Percentiles rank a stretch among this genome's conserved stretches.
These are phyloP conservation scores for Dactylellina leptospora DNA, from an alignment of 2,329 filamentous ascomycete species.

Conservation along the genomic window DNA sequence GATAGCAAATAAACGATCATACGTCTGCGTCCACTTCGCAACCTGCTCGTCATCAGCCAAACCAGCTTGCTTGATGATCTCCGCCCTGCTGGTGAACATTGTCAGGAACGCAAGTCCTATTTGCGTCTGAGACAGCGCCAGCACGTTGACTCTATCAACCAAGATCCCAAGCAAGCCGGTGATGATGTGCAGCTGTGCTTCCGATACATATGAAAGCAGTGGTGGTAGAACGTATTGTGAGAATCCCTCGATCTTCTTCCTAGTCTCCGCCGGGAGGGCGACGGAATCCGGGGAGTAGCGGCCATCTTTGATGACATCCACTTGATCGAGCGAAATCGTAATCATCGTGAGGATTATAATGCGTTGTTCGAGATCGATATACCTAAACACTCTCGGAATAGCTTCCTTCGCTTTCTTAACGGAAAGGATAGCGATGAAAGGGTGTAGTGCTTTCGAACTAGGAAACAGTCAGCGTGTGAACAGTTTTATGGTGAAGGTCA, in stretches of 20 bases:
- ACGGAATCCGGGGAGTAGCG: conserved; percentile 77
- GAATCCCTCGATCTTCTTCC: conserved; percentile 93
- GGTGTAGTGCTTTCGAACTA: conserved; percentile 76
- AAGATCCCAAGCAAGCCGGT: conserved; percentile 88
- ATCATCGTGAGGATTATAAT: conserved; percentile 97
- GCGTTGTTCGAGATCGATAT: conserved; percentile 89
- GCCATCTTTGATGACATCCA: conserved; percentile 87
- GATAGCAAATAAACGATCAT: conserved; percentile 85
- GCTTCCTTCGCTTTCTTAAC: conserved; percentile 96
- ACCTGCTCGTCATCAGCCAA: conserved; percentile 75
- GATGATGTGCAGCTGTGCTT: conserved; percentile 88
- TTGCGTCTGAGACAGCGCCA: conserved; percentile 83
- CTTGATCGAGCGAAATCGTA: conserved; percentile 86
- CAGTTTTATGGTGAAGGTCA: not conserved
- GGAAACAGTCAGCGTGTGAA: conserved; percentile 59
- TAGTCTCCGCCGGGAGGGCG: conserved; percentile 76
- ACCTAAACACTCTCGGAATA: conserved; percentile 91
- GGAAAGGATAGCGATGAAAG: conserved; percentile 94
- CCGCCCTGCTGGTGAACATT: conserved; percentile 91
- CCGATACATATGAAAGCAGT: conserved; percentile 87
- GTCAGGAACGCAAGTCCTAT: conserved; percentile 90
- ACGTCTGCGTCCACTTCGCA: conserved; percentile 83
- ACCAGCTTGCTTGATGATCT: conserved; percentile 85
- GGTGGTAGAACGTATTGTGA: conserved; percentile 86
- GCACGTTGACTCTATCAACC: conserved; percentile 80